phyloP scores from a whole-genome alignment of 2,329 filamentous ascomycete species.

The Alternaria dauci region DNA sequence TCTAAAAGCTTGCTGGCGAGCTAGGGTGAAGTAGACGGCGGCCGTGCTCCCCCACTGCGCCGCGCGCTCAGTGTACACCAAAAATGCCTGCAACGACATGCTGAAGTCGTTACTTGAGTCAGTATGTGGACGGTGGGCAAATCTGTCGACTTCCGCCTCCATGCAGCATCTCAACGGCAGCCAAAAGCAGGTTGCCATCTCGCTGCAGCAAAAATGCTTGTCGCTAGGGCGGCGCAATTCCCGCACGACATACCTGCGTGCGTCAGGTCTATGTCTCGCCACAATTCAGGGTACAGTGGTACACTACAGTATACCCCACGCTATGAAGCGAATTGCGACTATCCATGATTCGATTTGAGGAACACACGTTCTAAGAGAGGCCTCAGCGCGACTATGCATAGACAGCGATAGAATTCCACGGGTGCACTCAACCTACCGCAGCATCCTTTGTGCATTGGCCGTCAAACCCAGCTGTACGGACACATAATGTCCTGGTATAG shows the following conservation, averaged over 20 bases:
- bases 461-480: slow-evolving; percentile 34
- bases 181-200: slow-evolving; percentile 34
- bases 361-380: slow-evolving; percentile 43
- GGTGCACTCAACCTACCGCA: slow-evolving; percentile 34
- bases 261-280: slow-evolving; percentile 41
- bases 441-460: slow-evolving; percentile 28
- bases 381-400: slow-evolving; percentile 33
- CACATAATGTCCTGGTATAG: slow-evolving; percentile 33
- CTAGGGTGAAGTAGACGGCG: slow-evolving; percentile 32
- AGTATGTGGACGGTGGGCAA: slow-evolving; percentile 4
- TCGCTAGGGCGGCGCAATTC: slow-evolving; percentile 34
- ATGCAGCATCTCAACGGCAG: slow-evolving; percentile 39
- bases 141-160: slow-evolving; percentile 31
- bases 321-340: slow-evolving; percentile 24
- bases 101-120: slow-evolving; percentile 12
- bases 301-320: slow-evolving; percentile 42
- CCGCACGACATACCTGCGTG: slow-evolving; percentile 47
- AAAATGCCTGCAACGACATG: slow-evolving; percentile 18
- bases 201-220: slow-evolving; percentile 41
- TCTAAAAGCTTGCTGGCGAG: slow-evolving; percentile 32
- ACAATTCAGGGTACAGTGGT: slow-evolving; percentile 39
- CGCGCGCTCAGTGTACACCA: slow-evolving; percentile 19
- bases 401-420: slow-evolving; percentile 36
- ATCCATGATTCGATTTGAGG: slow-evolving; percentile 21
- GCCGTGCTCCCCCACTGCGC: slow-evolving; percentile 33